These are phyloP conservation scores for Anthostomella pinea DNA, from an alignment of 2,329 filamentous ascomycete genomes.

Conservation along the genomic window DNA sequence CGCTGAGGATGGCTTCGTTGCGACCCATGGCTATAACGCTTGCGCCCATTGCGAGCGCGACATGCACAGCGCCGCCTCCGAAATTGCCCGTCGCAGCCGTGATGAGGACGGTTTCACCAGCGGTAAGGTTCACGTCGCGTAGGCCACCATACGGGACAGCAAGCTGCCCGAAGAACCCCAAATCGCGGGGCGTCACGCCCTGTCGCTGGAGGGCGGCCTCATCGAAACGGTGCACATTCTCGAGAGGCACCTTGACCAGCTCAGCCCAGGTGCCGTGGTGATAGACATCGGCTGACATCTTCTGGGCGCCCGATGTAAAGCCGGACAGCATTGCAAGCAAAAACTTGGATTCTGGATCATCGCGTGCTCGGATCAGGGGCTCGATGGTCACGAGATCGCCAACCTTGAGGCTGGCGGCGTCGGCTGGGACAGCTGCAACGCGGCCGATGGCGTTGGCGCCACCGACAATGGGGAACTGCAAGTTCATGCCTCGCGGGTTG, in stretches of 20 bases:
- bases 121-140: constrained; percentile 7
- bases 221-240: constrained; percentile 14
- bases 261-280: constrained; percentile 18
- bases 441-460: constrained; percentile 15
- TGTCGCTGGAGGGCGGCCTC: constrained; percentile 8
- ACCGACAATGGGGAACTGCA: constrained; percentile 16
- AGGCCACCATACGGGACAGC: constrained; percentile 14
- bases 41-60: constrained; percentile 17
- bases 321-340: not conserved
- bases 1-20: constrained; percentile 6
- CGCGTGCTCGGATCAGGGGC: constrained; percentile 7
- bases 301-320: not conserved
- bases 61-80: constrained; percentile 14
- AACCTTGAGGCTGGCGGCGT: constrained; percentile 10
- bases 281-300: not conserved
- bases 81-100: constrained; percentile 18
- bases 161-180: constrained; percentile 9
- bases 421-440: constrained; percentile 11
- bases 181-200: constrained; percentile 3
- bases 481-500: constrained; percentile 12
- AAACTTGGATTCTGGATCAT: constrained; percentile 3
- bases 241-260: constrained; percentile 12
- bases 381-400: constrained; percentile 16
- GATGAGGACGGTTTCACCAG: constrained; percentile 17
- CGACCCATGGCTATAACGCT: constrained; percentile 18